A percentile compares a stretch with the other conserved stretches of the same genome.
phyloP scores from a whole-genome alignment of 306 rosid species.

The Trifolium fragiferum region DNA sequence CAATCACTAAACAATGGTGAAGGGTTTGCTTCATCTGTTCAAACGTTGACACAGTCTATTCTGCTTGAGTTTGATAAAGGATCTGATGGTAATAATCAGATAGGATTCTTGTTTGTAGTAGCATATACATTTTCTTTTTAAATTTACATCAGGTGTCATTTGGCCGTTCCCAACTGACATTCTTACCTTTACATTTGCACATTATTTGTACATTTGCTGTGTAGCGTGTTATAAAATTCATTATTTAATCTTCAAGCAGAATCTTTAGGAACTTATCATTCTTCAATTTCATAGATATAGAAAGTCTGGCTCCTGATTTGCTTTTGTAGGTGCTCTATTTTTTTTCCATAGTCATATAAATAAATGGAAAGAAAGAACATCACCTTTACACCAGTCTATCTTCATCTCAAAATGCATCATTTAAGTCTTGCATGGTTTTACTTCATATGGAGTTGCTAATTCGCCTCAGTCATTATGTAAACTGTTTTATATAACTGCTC shows the following conservation, averaged over 20 bases:
- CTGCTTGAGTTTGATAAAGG: slow-evolving; percentile 69
- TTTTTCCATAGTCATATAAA: neutral
- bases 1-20: slow-evolving; percentile 73
- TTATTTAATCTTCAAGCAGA: slow-evolving; percentile 26
- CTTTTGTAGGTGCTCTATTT: slow-evolving; percentile 2
- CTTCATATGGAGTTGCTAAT: slow-evolving; percentile 13
- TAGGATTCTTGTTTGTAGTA: slow-evolving; percentile 23
- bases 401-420: slow-evolving; percentile 19
- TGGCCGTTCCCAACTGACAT: slow-evolving; percentile 11
- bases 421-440: slow-evolving; percentile 16
- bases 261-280: slow-evolving; percentile 14
- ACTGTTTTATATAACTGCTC: neutral
- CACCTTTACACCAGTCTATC: slow-evolving; percentile 20
- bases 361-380: slow-evolving; percentile 33
- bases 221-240: neutral
- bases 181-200: neutral
- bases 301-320: slow-evolving; percentile 30
- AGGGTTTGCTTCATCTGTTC: slow-evolving; percentile 72
- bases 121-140: slow-evolving; percentile 20
- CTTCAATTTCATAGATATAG: slow-evolving; percentile 19
- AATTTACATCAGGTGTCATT: slow-evolving; percentile 32
- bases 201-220: neutral
- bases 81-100: slow-evolving; percentile 65
- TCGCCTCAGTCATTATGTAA: slow-evolving; percentile 5
- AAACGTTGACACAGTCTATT: slow-evolving; percentile 47